phyloP scores from a whole-genome alignment of 352 stramenopile species.

The Globisporangium rhizosaccharum region DNA sequence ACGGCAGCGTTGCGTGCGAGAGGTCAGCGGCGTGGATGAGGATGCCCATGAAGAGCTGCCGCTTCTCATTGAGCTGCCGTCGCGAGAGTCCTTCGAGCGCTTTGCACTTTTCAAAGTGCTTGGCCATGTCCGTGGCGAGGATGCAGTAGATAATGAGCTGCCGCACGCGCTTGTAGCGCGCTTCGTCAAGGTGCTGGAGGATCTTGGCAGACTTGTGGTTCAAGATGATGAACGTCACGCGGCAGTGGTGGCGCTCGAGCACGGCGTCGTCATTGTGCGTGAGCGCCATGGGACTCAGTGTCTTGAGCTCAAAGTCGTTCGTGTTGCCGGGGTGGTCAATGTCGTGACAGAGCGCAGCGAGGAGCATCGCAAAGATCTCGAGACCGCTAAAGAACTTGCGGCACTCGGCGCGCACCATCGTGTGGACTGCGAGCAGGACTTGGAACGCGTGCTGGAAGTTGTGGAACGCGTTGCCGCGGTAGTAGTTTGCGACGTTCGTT shows the following conservation, averaged over 20 bases:
- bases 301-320: constrained; percentile 84
- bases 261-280: constrained; percentile 84
- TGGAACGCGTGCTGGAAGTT: constrained; percentile 77
- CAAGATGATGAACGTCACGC: constrained; percentile 71
- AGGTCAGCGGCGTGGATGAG: constrained; percentile 72
- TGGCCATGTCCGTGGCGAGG: constrained; percentile 73
- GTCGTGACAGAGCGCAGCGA: constrained; percentile 74
- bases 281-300: constrained; percentile 63
- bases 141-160: constrained; percentile 66
- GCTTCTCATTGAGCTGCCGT: constrained; percentile 53
- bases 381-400: constrained; percentile 55
- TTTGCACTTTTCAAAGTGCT: constrained; percentile 74
- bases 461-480: constrained; percentile 75
- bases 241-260: constrained; percentile 77
- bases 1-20: constrained; percentile 43
- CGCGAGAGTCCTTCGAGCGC: constrained; percentile 51
- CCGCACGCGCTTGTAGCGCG: constrained; percentile 49
- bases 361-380: constrained; percentile 69
- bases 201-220: constrained; percentile 75
- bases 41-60: constrained; percentile 51
- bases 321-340: constrained; percentile 80
- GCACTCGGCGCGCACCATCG: constrained; percentile 48
- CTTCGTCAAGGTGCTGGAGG: constrained; percentile 47
- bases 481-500: constrained; percentile 56
- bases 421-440: constrained; percentile 53